Base-by-base conservation (phyloP, 345 rosid species). In the Diplotaxis tenuifolia region DNA sequence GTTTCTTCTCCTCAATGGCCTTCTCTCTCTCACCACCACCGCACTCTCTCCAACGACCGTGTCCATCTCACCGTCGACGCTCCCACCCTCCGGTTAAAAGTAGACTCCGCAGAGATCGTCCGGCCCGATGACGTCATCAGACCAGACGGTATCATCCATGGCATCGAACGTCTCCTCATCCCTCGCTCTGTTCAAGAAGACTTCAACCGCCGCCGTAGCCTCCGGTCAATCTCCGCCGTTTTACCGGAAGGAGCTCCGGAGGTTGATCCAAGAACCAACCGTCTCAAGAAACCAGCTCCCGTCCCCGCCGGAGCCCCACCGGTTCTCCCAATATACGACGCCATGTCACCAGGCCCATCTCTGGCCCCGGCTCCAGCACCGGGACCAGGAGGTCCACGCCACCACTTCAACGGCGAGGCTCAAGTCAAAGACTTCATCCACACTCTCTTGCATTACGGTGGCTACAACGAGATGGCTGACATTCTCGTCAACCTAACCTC, bases 331-430 rank as follows among this genome's bases (percentile, higher is more conserved):
- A 69, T 94, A 23, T 89, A 75, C 79, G 91, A 90, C 31, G 99
- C 99, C 5, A 75, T 95, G 93, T 96, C 97, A 25, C 97, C 99
- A 1, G 96, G 98, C n/a, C 99, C 99, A 0, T 87, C 96, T 0
- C 88, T 90, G 0, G 97, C 99, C 19, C 98, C 98, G 1, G 99
- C 97, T 0, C 97, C 99, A 11, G 99, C 97, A 0, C 97, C 99
- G 1, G 97, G 97, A 1, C 99, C 97, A 0, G 99, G 97, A 0
- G 97, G 99, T 8, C 87, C 95, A 3, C 90, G 70, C 53, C 84
- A 80, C n/a, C 95, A 92, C 66, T 95, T 95, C 78, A 83, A 95
- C 70, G 99, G 98, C 1, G 90, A 86, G 78, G 80, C 83, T 70
- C 99, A 92, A 75, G 97, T 95, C 28, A 95, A 87, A 72, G 97